Conservation (phyloP, 305 asterid species). For the Fraxinus sp. region DNA sequence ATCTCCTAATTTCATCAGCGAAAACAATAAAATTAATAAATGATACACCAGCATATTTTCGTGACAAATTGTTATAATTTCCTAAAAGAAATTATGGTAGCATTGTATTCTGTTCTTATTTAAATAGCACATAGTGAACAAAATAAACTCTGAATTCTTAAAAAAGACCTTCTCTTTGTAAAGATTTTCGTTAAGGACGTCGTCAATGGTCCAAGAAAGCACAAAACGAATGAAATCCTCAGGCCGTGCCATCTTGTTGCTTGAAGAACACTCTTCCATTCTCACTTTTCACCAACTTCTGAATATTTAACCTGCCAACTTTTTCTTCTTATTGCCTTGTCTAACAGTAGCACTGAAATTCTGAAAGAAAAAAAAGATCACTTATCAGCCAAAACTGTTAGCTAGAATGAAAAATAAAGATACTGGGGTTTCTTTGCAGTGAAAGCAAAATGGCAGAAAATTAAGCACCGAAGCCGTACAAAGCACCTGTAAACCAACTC, state of each 20-base stretch:
- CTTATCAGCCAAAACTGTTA: not conserved
- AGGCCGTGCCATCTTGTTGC: slow-evolving; percentile 9
- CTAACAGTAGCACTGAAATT: not conserved
- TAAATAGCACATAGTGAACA: not conserved
- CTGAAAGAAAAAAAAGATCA: not conserved
- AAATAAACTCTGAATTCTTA: not conserved
- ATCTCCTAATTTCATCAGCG: not conserved
- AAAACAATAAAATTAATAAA: not conserved
- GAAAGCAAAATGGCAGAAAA: not conserved
- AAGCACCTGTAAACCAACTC: not conserved
- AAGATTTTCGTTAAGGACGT: slow-evolving; percentile 38
- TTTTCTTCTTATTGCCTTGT: not conserved
- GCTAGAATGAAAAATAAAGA: not conserved
- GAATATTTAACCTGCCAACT: not conserved
- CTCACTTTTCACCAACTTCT: not conserved
- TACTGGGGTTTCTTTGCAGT: not conserved
- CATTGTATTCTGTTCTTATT: not conserved
- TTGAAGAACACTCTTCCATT: slow-evolving; percentile 23
- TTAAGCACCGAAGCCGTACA: not conserved
- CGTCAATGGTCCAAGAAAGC: slow-evolving; percentile 51
- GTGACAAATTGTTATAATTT: not conserved
- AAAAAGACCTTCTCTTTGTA: slow-evolving; percentile 39
- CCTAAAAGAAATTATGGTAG: not conserved
- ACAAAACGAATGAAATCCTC: slow-evolving; percentile 42
- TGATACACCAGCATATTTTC: not conserved